Conservation (phyloP, 805 yeast species). For the Metschnikowia picachoensis region DNA sequence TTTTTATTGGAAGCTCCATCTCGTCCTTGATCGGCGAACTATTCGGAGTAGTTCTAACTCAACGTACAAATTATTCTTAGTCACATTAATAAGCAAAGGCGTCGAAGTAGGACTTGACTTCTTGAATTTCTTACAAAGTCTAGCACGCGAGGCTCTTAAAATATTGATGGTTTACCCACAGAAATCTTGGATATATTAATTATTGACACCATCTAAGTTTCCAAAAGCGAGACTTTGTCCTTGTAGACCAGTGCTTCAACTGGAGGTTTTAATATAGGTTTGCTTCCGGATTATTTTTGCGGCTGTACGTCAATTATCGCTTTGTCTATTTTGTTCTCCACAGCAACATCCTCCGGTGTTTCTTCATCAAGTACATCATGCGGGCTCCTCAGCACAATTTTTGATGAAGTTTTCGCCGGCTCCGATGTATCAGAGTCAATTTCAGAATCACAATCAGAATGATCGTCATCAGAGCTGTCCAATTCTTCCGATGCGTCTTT, state of each 20-base stretch:
- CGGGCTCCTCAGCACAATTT: background rate
- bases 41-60: constrained; percentile 15
- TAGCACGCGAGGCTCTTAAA: constrained; percentile 3
- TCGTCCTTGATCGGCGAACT: constrained; percentile 12
- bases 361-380: constrained; percentile 1
- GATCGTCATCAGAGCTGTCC: background rate
- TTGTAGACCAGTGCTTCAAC: constrained; percentile 5
- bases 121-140: constrained; percentile 13
- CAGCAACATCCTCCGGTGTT: constrained; percentile 1
- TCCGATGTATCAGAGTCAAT: background rate
- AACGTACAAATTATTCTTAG: constrained; percentile 14
- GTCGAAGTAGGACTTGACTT: constrained; percentile 15
- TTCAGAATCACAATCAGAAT: background rate
- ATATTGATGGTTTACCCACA: constrained; percentile 13
- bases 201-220: constrained; percentile 1
- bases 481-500: constrained; percentile 2
- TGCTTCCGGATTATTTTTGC: constrained; percentile 8
- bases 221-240: background rate
- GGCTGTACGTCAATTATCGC: constrained; percentile 1
- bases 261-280: constrained; percentile 10
- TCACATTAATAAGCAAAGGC: constrained; percentile 11
- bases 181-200: constrained; percentile 11
- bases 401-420: constrained; percentile 5
- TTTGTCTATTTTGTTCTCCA: background rate
- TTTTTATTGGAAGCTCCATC: constrained; percentile 12